phyloP scores from a whole-genome alignment of 2,329 filamentous ascomycete genomes.

The Ascochyta lentis region DNA sequence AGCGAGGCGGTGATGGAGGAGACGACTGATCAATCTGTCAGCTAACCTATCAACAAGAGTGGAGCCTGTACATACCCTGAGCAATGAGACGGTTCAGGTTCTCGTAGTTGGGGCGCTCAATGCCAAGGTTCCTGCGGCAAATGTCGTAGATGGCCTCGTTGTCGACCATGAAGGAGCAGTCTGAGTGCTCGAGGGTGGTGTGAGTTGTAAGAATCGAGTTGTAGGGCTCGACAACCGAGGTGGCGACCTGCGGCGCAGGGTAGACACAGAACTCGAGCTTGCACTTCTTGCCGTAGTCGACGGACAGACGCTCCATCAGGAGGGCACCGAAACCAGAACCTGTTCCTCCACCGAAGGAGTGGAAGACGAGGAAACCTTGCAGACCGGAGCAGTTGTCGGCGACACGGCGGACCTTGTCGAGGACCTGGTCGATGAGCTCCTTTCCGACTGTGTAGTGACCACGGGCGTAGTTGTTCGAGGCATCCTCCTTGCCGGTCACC shows the following conservation, averaged over 20 bases:
- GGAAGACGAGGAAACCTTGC: slow-evolving; percentile 99
- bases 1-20: slow-evolving; percentile 98
- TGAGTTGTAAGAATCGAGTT: slow-evolving; percentile 99
- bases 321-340: slow-evolving; percentile 98
- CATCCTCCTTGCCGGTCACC: slow-evolving; percentile 99
- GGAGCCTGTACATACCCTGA: slow-evolving; percentile 69
- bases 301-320: slow-evolving; percentile 97
- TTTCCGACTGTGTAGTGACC: slow-evolving; percentile 99
- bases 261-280: slow-evolving; percentile 99
- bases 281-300: slow-evolving; percentile 99
- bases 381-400: slow-evolving; percentile 97
- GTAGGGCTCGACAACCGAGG: slow-evolving; percentile 98
- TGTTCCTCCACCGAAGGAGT: slow-evolving; percentile 99
- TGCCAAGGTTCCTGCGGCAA: slow-evolving; percentile 95
- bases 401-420: slow-evolving; percentile 97
- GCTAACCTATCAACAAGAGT: slow-evolving; percentile 26
- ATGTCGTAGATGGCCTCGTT: slow-evolving; percentile 99
- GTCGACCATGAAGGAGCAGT: slow-evolving; percentile 99
- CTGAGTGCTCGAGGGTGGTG: slow-evolving; percentile 98
- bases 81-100: slow-evolving; percentile 99
- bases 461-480: slow-evolving; percentile 99
- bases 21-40: slow-evolving; percentile 68
- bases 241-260: slow-evolving; percentile 95
- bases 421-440: slow-evolving; percentile 97
- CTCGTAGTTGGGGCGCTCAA: slow-evolving; percentile 97